Evolutionary conservation across 2,329 filamentous ascomycete genomes (phyloP), one percentile per base, ranked within the genome.

Genomic region (Colletotrichum endophyticum): DNA sequence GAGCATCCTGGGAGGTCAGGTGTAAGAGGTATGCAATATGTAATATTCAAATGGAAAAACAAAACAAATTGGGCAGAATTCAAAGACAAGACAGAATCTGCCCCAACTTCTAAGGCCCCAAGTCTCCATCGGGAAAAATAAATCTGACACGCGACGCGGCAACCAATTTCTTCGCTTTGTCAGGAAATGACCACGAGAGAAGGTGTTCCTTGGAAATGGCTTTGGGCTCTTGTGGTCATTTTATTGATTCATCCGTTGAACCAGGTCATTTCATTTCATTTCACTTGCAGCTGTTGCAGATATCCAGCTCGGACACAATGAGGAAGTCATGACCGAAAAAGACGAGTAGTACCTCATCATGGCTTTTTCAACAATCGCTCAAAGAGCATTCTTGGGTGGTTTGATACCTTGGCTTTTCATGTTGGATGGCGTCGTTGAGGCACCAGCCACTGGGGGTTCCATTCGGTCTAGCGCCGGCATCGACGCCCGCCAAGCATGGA

Each of bases 401-500:
- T 57, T 57, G 67, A 70, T 68, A 57, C 44, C 44, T 56, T 56
- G 64, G 64, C 39, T 66, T 27, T 16, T 36, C 32, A 13, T 66
- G 63, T n/a, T 66, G 16, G 15, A 53, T 61, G 53, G 49, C 53
- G 53, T 44, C 8, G 69, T 71, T 28, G 25, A 64, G 69, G 59
- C 69, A 71, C 36, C 69, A 57, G 59, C 30, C 22, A 64, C 36
- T 44, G 39, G 19, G 56, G 28, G n/a, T 12, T 19, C 62, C 68
- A 22, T 70, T 76, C 69, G 57, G 64, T 59, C 59, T 76, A 76
- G 74, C 36, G 22, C 74, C 74, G 74, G 74, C 74, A 76, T 76
- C 57, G 39, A 70, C 70, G 49, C 53, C 27, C 32, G 74, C 73
- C 70, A 73, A 76, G 74, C 64, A 62, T 30, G 13, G 12, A 62